These are phyloP conservation scores for Penicillium coffeae DNA, from an alignment of 495 filamentous ascomycete species.

Conservation along the genomic window DNA sequence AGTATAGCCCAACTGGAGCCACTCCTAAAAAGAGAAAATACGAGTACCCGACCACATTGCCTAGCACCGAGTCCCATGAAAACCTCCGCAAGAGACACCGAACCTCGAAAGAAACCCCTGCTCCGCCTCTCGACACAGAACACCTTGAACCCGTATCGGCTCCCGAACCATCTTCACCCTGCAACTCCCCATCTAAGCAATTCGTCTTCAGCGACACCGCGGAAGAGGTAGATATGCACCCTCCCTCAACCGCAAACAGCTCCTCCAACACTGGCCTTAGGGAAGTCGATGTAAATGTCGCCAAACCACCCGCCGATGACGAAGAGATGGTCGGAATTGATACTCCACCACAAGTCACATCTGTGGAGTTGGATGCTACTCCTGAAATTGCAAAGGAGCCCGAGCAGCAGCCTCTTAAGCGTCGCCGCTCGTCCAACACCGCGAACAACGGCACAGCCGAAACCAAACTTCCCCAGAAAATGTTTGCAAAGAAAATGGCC, in stretches of 20 bases:
- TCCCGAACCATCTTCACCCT: constrained; percentile 18
- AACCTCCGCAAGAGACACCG: constrained; percentile 57
- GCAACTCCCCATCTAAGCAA: constrained; percentile 32
- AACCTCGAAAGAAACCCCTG: constrained; percentile 37
- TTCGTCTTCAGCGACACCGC: constrained; percentile 43
- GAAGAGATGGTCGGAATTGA: constrained; percentile 13
- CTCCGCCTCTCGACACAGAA: constrained; percentile 32
- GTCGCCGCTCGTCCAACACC: constrained; percentile 41
- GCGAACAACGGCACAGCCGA: constrained; percentile 23
- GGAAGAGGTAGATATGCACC: constrained; percentile 39
- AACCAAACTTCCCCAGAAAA: constrained; percentile 40
- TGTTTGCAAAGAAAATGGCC: constrained; percentile 41
- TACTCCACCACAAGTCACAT: constrained; percentile 10
- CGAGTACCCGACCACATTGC: constrained; percentile 68
- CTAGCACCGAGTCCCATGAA: constrained; percentile 71
- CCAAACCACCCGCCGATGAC: constrained; percentile 33
- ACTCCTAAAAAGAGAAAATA: constrained; percentile 79
- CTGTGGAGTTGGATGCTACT: constrained; percentile 16
- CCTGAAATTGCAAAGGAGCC: constrained; percentile 32
- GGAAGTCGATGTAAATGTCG: constrained; percentile 54
- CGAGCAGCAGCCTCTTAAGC: constrained; percentile 50
- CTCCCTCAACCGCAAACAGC: constrained; percentile 31
- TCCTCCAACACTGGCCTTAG: constrained; percentile 49
- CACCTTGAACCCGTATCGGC: constrained; percentile 14
- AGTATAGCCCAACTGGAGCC: constrained; percentile 79